Conservation (phyloP, 495 filamentous ascomycete species). For the Hyaloscypha variabilis region DNA sequence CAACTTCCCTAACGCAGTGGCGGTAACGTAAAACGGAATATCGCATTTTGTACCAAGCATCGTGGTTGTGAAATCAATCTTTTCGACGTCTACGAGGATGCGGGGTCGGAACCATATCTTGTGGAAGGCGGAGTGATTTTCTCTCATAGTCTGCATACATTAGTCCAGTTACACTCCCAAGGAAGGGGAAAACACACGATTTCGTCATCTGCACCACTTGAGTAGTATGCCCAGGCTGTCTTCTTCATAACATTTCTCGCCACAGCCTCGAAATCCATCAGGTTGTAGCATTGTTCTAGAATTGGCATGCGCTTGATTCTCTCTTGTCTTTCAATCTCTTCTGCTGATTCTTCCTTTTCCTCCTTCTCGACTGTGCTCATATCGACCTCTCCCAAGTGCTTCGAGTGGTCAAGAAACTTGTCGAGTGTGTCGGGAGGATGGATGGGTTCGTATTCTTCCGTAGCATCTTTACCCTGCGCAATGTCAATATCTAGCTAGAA, state of each 20-base stretch:
- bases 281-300: conserved; percentile 89
- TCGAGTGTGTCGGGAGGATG: conserved; percentile 79
- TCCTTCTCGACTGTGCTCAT: conserved; percentile 81
- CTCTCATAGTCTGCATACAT: conserved; percentile 78
- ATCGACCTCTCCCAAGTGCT: conserved; percentile 90
- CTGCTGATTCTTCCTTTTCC: conserved; percentile 69
- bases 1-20: conserved; percentile 89
- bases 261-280: conserved; percentile 94
- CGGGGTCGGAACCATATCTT: conserved; percentile 96
- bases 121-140: conserved; percentile 95
- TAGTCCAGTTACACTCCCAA: conserved; percentile 6
- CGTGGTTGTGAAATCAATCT: conserved; percentile 81
- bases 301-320: conserved; percentile 78
- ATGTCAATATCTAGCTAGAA: neutral
- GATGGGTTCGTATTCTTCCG: conserved; percentile 79
- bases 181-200: conserved; percentile 65
- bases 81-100: conserved; percentile 82
- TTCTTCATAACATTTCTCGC: conserved; percentile 90
- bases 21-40: conserved; percentile 91
- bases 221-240: conserved; percentile 95
- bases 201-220: conserved; percentile 93
- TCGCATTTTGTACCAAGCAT: conserved; percentile 87
- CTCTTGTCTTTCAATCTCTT: conserved; percentile 75
- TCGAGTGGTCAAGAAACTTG: conserved; percentile 80
- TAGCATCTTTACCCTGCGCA: conserved; percentile 74